These are phyloP conservation scores for Rhytidiadelphus loreus DNA, from an alignment of 225 moss, liverwort and hornwort species.

Conservation along the genomic window DNA sequence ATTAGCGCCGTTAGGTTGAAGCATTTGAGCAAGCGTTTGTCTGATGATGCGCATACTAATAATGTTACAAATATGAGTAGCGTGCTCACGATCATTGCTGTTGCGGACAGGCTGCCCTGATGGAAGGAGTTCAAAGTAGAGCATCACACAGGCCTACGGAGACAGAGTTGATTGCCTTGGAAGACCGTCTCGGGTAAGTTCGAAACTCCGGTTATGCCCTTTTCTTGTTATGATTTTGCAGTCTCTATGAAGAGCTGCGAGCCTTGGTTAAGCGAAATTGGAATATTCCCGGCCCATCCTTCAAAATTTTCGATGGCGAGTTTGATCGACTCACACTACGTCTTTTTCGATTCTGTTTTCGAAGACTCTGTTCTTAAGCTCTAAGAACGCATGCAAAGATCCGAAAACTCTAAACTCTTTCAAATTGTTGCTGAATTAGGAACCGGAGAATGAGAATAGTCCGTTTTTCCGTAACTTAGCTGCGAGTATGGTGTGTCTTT, in stretches of 20 bases:
- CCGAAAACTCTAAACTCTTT: neutral
- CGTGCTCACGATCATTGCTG: neutral
- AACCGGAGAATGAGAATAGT: neutral
- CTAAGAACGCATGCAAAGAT: too few species aligned
- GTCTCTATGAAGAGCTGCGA: neutral
- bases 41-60: neutral
- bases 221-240: neutral
- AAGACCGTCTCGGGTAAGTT: slow-evolving; percentile 25
- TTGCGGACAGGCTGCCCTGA: neutral
- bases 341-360: neutral
- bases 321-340: neutral
- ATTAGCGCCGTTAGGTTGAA: neutral
- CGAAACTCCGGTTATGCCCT: neutral
- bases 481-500: neutral
- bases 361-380: neutral
- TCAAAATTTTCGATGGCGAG: neutral
- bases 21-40: neutral
- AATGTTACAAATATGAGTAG: neutral
- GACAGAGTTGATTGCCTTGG: slow-evolving; percentile 7
- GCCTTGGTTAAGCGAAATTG: neutral
- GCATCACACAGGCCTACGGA: slow-evolving; percentile 17
- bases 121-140: neutral
- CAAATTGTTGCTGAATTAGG: neutral
- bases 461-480: neutral
- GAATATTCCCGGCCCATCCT: neutral